Conservation (phyloP, 75 land plant species). For the Chamaecyparis obtusa region DNA sequence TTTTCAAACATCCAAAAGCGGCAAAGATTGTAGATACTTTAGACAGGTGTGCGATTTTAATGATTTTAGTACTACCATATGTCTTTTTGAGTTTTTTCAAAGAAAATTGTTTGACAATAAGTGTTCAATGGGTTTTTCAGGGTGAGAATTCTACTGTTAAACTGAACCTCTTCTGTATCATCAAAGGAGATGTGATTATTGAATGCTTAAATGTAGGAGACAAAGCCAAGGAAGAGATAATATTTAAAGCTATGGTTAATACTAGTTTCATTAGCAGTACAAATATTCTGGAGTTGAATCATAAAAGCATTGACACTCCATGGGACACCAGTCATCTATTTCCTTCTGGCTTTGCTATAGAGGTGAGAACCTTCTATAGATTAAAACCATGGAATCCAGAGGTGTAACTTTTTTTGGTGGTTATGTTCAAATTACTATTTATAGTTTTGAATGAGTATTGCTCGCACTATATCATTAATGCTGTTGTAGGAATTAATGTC, state of each 20-base stretch:
- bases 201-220: not conserved
- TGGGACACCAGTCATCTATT: not conserved
- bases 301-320: conserved; percentile 1
- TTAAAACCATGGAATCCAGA: too few species aligned
- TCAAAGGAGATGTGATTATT: conserved; percentile 1
- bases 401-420: too few species aligned
- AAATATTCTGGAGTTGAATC: not conserved
- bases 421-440: too few species aligned
- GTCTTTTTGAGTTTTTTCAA: not conserved
- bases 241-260: not conserved
- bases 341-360: not conserved
- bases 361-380: too few species aligned
- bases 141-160: not conserved
- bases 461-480: too few species aligned
- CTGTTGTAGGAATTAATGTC: too few species aligned
- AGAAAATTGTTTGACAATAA: not conserved
- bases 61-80: not conserved
- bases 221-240: not conserved
- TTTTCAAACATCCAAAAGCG: not conserved
- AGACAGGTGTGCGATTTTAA: not conserved
- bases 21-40: not conserved
- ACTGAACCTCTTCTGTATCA: not conserved
- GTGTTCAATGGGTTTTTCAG: not conserved
- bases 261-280: not conserved
- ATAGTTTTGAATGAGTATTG: too few species aligned